Evolutionary conservation across 2,329 filamentous ascomycete species (phyloP).

Genomic region (Alternaria viburni): DNA sequence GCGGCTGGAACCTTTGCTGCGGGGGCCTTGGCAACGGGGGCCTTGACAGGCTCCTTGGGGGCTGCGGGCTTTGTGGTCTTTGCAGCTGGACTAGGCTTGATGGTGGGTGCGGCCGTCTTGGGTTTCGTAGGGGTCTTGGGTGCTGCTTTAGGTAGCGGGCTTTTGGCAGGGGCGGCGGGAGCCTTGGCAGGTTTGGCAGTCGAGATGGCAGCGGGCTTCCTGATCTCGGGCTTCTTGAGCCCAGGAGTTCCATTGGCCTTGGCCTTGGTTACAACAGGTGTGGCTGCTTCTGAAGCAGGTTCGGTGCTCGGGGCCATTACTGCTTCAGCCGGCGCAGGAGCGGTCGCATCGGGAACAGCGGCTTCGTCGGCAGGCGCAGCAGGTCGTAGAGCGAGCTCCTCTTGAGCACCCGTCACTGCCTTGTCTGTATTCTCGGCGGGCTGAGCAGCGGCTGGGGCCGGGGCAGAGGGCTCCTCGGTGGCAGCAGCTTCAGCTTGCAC

Average conservation of each 20-base stretch:
- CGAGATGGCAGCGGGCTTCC: conserved; percentile 44
- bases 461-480: background rate
- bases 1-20: conserved; percentile 3
- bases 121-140: conserved; percentile 42
- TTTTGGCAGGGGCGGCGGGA: conserved; percentile 32
- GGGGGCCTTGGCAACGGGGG: conserved; percentile 17
- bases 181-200: conserved; percentile 37
- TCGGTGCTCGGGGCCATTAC: conserved; percentile 19
- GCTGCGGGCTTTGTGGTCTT: conserved; percentile 27
- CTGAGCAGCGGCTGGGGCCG: background rate
- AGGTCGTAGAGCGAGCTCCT: conserved; percentile 50
- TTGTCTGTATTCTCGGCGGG: conserved; percentile 53
- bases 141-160: conserved; percentile 37
- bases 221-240: conserved; percentile 25
- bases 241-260: conserved; percentile 23
- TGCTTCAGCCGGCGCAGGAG: conserved; percentile 45
- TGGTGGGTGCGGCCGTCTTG: conserved; percentile 20
- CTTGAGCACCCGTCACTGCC: conserved; percentile 50
- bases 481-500: background rate
- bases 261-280: conserved; percentile 7
- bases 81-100: conserved; percentile 29
- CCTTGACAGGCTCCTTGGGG: conserved; percentile 30
- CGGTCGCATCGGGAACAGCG: conserved; percentile 43
- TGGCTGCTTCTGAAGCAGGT: background rate
- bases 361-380: conserved; percentile 44